phyloP scores from a whole-genome alignment of 1,139 yeast genomes.

The Candida tetrigidarum region DNA sequence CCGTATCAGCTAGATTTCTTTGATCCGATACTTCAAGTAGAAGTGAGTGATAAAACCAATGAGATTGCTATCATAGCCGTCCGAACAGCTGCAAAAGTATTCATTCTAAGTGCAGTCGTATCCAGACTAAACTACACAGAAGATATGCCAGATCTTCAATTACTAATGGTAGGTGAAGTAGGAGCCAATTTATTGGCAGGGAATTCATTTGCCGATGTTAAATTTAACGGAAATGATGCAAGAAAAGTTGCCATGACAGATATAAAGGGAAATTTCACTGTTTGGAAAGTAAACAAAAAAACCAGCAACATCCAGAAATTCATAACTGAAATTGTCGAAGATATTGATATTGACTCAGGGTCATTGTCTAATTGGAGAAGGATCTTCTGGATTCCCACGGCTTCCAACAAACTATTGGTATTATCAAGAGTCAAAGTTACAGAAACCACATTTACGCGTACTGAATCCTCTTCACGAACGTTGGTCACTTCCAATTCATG shows the following conservation, averaged over 20 bases:
- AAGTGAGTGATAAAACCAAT: slow-evolving; percentile 21
- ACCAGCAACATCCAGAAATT: slow-evolving; percentile 3
- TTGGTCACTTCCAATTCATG: slow-evolving; percentile 57
- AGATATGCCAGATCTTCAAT: slow-evolving; percentile 14
- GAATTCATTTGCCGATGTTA: slow-evolving; percentile 48
- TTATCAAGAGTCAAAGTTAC: slow-evolving; percentile 51
- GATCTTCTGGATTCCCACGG: slow-evolving; percentile 46
- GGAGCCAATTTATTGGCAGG: slow-evolving; percentile 25
- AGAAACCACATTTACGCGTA: slow-evolving; percentile 27
- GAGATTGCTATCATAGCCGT: slow-evolving; percentile 27
- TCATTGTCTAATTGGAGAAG: slow-evolving; percentile 63
- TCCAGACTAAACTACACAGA: not conserved
- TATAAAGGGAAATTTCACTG: slow-evolving; percentile 53
- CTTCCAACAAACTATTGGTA: slow-evolving; percentile 35
- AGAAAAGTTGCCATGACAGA: slow-evolving; percentile 51
- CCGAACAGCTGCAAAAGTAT: slow-evolving; percentile 30
- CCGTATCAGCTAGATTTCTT: slow-evolving; percentile 30
- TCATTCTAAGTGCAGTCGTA: slow-evolving; percentile 21
- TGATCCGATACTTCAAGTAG: slow-evolving; percentile 47
- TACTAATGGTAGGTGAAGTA: slow-evolving; percentile 29
- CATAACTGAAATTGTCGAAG: not conserved
- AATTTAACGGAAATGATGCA: slow-evolving; percentile 44
- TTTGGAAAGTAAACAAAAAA: slow-evolving; percentile 33
- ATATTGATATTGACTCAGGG: slow-evolving; percentile 41
- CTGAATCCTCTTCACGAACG: slow-evolving; percentile 28